These are phyloP conservation scores for Gentiana dahurica DNA, from an alignment of 257 asterid species.

Conservation along the genomic window DNA sequence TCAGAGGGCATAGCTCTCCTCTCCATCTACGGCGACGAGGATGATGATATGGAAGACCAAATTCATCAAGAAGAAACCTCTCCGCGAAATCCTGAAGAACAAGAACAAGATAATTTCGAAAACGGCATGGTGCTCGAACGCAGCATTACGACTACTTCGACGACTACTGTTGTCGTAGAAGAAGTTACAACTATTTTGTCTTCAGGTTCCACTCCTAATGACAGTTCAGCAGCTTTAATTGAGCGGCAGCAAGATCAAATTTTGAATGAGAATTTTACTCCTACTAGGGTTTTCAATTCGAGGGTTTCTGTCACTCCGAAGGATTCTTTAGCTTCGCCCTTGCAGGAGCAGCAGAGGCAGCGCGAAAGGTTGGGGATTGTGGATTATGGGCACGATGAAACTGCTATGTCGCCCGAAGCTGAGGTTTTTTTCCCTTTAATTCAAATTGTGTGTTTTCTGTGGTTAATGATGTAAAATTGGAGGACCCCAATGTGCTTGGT, in stretches of 20 bases:
- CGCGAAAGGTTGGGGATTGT: slow-evolving; percentile 38
- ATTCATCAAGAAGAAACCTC: slow-evolving; percentile 18
- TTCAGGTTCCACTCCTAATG: slow-evolving; percentile 19
- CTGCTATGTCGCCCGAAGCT: slow-evolving; percentile 76
- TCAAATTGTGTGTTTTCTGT: not conserved
- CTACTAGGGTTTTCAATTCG: slow-evolving; percentile 18
- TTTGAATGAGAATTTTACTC: slow-evolving; percentile 23
- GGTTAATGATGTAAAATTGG: not conserved
- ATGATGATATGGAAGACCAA: slow-evolving; percentile 66
- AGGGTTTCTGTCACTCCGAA: slow-evolving; percentile 33
- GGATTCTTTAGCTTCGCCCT: slow-evolving; percentile 31
- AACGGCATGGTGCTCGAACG: slow-evolving; percentile 5
- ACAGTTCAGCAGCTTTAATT: slow-evolving; percentile 11
- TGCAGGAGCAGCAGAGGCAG: slow-evolving; percentile 7
- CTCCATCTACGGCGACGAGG: slow-evolving; percentile 75
- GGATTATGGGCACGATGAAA: slow-evolving; percentile 89
- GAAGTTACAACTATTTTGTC: slow-evolving; percentile 7
- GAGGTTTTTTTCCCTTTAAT: slow-evolving; percentile 35
- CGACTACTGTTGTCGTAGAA: slow-evolving; percentile 4
- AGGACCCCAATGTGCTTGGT: not conserved
- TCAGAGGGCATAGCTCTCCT: slow-evolving; percentile 86
- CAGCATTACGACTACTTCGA: not conserved
- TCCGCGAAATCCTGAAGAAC: slow-evolving; percentile 8
- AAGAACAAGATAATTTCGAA: slow-evolving; percentile 15
- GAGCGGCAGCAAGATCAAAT: slow-evolving; percentile 21